Conservation (phyloP, 192 early-diverging fungal species). For the Rhizoclosmatium sp. region DNA sequence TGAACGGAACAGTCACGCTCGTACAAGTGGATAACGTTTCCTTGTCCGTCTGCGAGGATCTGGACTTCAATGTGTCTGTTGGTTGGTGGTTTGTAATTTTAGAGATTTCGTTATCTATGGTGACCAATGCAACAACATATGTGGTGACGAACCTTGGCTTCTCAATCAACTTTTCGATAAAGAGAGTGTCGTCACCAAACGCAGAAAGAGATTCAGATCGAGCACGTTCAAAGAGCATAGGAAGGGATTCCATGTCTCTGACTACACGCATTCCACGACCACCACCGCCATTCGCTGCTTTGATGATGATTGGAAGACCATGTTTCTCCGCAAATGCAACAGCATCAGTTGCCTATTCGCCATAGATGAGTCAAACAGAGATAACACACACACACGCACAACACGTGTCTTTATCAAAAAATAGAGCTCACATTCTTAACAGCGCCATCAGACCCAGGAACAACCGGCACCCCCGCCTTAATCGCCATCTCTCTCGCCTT, state of each 20-base stretch:
- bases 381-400: background rate
- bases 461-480: constrained; percentile 78
- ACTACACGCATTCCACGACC: constrained; percentile 97
- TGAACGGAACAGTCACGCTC: constrained; percentile 99
- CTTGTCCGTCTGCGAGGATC: constrained; percentile 82
- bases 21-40: constrained; percentile 89
- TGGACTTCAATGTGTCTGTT: constrained; percentile 93
- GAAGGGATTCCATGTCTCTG: constrained; percentile 73
- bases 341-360: constrained; percentile 39
- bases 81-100: background rate
- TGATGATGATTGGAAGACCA: constrained; percentile 96
- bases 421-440: background rate
- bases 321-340: constrained; percentile 77
- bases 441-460: constrained; percentile 74
- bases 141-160: constrained; percentile 61
- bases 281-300: constrained; percentile 96
- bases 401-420: background rate
- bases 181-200: constrained; percentile 96
- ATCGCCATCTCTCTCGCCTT: constrained; percentile 86
- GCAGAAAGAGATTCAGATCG: constrained; percentile 87
- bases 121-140: background rate
- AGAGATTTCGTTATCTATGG: background rate
- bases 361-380: background rate
- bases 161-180: constrained; percentile 93
- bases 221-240: constrained; percentile 82